A percentile compares a stretch with the other conserved stretches of the same genome.
These are phyloP conservation scores for Yarrowia sp. DNA, from an alignment of 805 yeast genomes.

Conservation along the genomic window DNA sequence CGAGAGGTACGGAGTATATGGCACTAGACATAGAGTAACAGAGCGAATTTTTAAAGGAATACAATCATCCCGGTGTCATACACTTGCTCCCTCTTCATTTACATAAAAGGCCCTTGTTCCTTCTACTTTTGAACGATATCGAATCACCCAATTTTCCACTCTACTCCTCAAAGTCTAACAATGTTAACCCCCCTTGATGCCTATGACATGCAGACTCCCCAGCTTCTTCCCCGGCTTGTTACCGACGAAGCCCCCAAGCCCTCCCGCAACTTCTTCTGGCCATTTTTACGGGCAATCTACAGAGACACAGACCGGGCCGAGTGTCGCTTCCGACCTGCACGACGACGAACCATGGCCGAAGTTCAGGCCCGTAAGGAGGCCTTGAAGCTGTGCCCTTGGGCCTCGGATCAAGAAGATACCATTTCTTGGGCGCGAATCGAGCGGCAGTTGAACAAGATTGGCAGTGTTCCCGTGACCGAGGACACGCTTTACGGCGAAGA, in stretches of 20 bases:
- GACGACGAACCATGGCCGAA: constrained; percentile 2
- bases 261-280: background rate
- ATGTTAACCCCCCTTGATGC: no score
- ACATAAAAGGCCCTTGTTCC: no score
- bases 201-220: constrained; percentile 19
- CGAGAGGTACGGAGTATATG: no score
- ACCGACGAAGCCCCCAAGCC: constrained; percentile 9
- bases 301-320: no score
- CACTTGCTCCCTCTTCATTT: no score
- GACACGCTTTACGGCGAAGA: background rate
- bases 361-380: background rate
- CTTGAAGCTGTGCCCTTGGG: constrained; percentile 22
- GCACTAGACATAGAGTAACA: no score
- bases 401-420: background rate
- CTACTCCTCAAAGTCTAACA: no score
- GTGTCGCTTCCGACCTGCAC: no score
- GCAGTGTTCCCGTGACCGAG: background rate
- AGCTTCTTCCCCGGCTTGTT: constrained; percentile 35
- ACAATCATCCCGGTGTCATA: no score
- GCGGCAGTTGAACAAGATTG: background rate
- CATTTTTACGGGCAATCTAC: background rate
- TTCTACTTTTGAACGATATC: no score
- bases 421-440: background rate
- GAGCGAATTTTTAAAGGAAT: no score
- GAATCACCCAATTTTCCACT: no score